Evolutionary conservation across 2,329 filamentous ascomycete genomes (phyloP), one percentile per base, ranked within the genome.

Genomic region (Ceratocystis colombiana): DNA sequence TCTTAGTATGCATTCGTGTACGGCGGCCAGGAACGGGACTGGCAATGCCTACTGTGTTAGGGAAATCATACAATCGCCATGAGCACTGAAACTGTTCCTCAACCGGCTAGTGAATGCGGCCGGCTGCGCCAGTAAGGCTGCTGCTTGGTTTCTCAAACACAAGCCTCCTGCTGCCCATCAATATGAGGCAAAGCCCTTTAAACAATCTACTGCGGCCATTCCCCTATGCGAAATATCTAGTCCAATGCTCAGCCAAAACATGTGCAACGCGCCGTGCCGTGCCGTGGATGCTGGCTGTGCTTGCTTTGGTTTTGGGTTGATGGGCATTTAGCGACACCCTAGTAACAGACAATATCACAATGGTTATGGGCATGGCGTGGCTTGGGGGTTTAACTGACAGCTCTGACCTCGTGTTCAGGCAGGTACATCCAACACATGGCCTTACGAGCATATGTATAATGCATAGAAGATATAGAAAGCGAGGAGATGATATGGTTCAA

Each of bases 341-440:
- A 59, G 53, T 33, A 33, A 25, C 15, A 59, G 17, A 5, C 53
- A 57, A 10, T 33, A 25, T 22, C 25, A 30, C 33, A 17, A 30
- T 33, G 15, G 53, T 59, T 25, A 59, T 59, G 53, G 25, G n/a
- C 7, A 8, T 10, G 46, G 22, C 30, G 53, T 30, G 28, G 53
- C 53, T 57, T 57, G 15, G 53, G 53, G 53, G n/a, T 50, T 50
- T 20, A n/a, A 25, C 46, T 53, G 48, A 53, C 48, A 53, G 48
- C 20, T 53, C 22, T 22, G n/a, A 20, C 45, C 28, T 33, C 28
- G 28, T 33, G 53, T 10, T 33, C 12, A 59, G 53, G 53, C 53
- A 59, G 53, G 15, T 33, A 59, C 28, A 41, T 41, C 12, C 37
- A 3, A 37, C 25, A 33, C 28, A 59, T 30, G 53, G 22, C 22